Base-by-base conservation (phyloP, 164 flowering plant species). In the Umbilicus rupestris region DNA sequence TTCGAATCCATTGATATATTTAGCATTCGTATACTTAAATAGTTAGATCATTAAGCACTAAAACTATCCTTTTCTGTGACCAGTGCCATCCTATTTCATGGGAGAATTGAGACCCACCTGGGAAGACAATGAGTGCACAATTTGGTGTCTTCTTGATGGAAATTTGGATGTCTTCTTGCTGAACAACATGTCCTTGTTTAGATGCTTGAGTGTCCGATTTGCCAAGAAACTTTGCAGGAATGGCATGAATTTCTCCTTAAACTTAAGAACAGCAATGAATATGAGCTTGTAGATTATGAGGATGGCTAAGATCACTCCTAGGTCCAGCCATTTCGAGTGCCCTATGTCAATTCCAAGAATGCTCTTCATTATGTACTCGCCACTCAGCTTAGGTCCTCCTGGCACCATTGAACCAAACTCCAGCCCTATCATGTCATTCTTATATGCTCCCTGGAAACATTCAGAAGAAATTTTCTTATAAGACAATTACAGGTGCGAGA, bases 31-130 rank as follows among this genome's bases (percentile, higher is more conserved):
- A 7, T 35, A 35, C 6, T 3, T 35, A 35, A 35, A 7, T 3
- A 35, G 37, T 35, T 35, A 35, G 4, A 35, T 35, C 37, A 35
- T 5, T 3, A 3, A 3, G 37, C 7, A 35, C 37, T 35, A 35
- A 5, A 35, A 7, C 37, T 35, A 35, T 35, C 4, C 6, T 35
- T 5, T 35, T 35, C 37, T 35, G 37, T 35, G 37, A 35, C 6
- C 31, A 22, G 35, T 35, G 37, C 7, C 37, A 24, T 28, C 30
- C 49, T 62, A 33, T 9, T 62, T 62, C 65, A 68, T n/a, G 8
- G 96, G 91, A 47, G 96, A 87, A 73, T 57, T 83, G 39, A 90
- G 88, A 72, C 85, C 89, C 62, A 84, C 88, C 78, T 88, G 90
- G 73, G 84, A 85, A 66, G 89, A 81, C 70, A 81, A 69, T 15